Conservation (phyloP, 371 early-diverging fungal genomes). For the Mucor lusitanicus region DNA sequence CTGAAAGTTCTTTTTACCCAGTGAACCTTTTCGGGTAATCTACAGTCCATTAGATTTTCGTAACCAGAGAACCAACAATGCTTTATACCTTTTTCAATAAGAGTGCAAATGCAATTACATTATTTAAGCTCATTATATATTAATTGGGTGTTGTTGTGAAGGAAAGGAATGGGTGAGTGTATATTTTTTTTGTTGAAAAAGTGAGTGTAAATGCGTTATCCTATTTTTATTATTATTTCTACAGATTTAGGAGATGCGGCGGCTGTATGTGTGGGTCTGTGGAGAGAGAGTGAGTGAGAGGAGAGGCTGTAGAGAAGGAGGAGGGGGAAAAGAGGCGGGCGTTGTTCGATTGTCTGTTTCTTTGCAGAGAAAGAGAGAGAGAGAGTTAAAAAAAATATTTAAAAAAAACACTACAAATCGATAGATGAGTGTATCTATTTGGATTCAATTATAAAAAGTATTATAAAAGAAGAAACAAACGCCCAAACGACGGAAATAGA, state of each 20-base stretch:
- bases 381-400: not conserved
- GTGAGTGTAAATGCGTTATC: not conserved
- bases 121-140: constrained; percentile 33
- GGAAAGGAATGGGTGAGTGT: constrained; percentile 21
- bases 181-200: not conserved
- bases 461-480: not conserved
- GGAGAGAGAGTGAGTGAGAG: not conserved
- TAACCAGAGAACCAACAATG: not conserved
- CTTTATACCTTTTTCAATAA: constrained; percentile 37
- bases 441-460: not conserved
- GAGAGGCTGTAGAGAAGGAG: no score
- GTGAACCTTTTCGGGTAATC: constrained; percentile 25
- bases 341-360: constrained; percentile 2
- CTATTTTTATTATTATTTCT: constrained; percentile 5
- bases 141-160: constrained; percentile 1
- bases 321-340: not conserved
- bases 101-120: constrained; percentile 35
- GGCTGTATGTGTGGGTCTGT: not conserved
- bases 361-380: not conserved
- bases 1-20: constrained; percentile 12
- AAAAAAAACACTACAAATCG: not conserved
- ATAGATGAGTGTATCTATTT: not conserved
- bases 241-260: not conserved
- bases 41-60: not conserved
- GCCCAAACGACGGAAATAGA: constrained; percentile 3